Percentiles rank a stretch among this genome's conserved stretches.
Conservation (phyloP, 1,284 basidiomycete species). For the Naganishia liquefaciens region DNA sequence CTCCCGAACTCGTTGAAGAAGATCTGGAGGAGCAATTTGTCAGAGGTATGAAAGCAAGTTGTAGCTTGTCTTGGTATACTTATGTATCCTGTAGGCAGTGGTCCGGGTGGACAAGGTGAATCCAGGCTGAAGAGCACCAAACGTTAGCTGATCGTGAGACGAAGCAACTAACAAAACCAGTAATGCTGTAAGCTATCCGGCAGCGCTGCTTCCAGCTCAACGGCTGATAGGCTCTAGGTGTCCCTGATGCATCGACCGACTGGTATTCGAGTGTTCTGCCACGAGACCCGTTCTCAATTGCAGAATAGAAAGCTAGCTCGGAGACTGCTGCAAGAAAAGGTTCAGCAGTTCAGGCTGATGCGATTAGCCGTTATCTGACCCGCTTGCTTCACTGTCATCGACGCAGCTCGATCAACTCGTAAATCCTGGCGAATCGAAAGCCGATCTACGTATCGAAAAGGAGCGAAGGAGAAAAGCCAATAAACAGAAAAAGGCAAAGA, state of each 20-base stretch:
- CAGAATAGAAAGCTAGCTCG: conserved; percentile 54
- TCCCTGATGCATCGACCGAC: conserved; percentile 54
- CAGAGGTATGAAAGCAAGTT: conserved; percentile 39
- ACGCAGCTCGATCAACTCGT: conserved; percentile 35
- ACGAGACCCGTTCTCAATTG: conserved; percentile 54
- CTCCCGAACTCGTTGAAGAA: conserved; percentile 44
- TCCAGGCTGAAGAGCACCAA: background rate
- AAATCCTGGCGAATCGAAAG: conserved; percentile 41
- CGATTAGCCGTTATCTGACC: conserved; percentile 28
- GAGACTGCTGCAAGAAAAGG: conserved; percentile 48
- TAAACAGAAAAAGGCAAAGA: conserved; percentile 49
- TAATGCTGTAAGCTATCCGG: conserved; percentile 46
- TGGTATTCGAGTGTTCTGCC: conserved; percentile 53
- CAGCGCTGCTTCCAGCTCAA: background rate
- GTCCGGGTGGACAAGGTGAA: conserved; percentile 55
- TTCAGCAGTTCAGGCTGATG: conserved; percentile 43
- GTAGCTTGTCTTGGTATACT: background rate
- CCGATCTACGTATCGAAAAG: conserved; percentile 51
- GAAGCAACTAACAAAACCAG: conserved; percentile 55
- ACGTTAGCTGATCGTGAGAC: background rate
- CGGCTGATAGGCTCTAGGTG: conserved; percentile 25
- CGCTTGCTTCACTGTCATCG: background rate
- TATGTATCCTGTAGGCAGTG: conserved; percentile 42
- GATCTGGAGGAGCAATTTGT: conserved; percentile 53
- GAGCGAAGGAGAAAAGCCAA: conserved; percentile 51